Percentiles rank a stretch among this genome's conserved stretches.
These are phyloP conservation scores for Cercospora sojina DNA, from an alignment of 2,329 filamentous ascomycete species.

Conservation along the genomic window DNA sequence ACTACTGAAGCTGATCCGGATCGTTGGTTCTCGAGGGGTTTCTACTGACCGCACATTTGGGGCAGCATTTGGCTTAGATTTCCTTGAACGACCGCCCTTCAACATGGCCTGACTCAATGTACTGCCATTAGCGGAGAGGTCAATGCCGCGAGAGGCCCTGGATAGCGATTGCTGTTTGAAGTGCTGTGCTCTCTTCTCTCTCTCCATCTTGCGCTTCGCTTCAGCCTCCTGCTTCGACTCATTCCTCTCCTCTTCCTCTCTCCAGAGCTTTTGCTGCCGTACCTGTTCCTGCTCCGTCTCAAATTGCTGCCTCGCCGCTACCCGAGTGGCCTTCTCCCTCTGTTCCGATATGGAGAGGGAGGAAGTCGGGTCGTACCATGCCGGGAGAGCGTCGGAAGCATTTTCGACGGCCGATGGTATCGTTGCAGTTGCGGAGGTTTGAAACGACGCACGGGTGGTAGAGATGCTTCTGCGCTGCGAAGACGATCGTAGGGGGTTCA, in stretches of 20 bases:
- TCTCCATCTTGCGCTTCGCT: not conserved
- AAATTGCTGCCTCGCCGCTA: constrained; percentile 13
- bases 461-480: constrained; percentile 17
- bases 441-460: constrained; percentile 15
- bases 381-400: constrained; percentile 3
- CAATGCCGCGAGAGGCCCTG: not conserved
- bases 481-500: not conserved
- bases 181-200: not conserved
- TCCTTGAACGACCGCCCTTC: not conserved
- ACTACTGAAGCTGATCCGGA: not conserved
- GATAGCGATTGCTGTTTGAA: not conserved
- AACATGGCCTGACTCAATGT: constrained; percentile 1
- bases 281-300: constrained; percentile 15
- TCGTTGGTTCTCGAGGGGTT: not conserved
- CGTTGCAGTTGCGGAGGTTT: constrained; percentile 14
- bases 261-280: constrained; percentile 14
- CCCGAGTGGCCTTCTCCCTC: constrained; percentile 24
- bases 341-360: constrained; percentile 28
- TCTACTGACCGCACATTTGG: not conserved
- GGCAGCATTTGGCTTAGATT: not conserved
- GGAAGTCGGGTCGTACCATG: constrained; percentile 28
- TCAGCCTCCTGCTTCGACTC: constrained; percentile 1
- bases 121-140: not conserved
- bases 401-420: not conserved
- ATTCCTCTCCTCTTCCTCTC: constrained; percentile 14